Conservation (phyloP, 805 yeast genomes). For the Yarrowia bubula region DNA sequence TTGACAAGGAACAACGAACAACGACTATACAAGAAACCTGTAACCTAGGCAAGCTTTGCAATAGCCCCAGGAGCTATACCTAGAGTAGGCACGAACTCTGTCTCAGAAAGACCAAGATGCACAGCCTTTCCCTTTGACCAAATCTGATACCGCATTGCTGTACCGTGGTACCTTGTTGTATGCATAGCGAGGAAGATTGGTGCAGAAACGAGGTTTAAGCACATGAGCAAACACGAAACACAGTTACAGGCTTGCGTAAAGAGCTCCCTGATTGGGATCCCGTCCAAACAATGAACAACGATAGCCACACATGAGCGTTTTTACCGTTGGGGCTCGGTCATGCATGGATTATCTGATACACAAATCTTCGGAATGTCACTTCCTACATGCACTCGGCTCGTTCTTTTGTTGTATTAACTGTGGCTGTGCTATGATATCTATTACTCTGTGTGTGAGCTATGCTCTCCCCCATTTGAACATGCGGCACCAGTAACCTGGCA, state of each 20-base stretch:
- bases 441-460: not conserved
- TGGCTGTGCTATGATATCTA: not conserved
- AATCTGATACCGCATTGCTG: not conserved
- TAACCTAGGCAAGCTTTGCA: too few relatives aligned
- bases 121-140: not conserved
- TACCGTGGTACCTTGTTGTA: not conserved
- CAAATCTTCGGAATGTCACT: not conserved
- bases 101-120: too few relatives aligned
- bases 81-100: too few relatives aligned
- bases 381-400: too few relatives aligned
- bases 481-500: slow-evolving; percentile 16
- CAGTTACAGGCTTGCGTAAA: not conserved
- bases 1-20: too few relatives aligned
- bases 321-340: not conserved
- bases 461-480: slow-evolving; percentile 12
- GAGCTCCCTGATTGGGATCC: slow-evolving; percentile 1
- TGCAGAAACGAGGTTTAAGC: not conserved
- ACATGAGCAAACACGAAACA: not conserved
- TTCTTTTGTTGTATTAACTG: not conserved
- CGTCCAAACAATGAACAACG: not conserved
- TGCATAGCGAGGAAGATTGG: not conserved
- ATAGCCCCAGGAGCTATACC: too few relatives aligned
- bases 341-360: not conserved
- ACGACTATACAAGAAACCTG: too few relatives aligned
- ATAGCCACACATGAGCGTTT: not conserved